Base-by-base conservation (phyloP, 2,329 filamentous ascomycete species). In the Lasiodiplodia gonubiensis region DNA sequence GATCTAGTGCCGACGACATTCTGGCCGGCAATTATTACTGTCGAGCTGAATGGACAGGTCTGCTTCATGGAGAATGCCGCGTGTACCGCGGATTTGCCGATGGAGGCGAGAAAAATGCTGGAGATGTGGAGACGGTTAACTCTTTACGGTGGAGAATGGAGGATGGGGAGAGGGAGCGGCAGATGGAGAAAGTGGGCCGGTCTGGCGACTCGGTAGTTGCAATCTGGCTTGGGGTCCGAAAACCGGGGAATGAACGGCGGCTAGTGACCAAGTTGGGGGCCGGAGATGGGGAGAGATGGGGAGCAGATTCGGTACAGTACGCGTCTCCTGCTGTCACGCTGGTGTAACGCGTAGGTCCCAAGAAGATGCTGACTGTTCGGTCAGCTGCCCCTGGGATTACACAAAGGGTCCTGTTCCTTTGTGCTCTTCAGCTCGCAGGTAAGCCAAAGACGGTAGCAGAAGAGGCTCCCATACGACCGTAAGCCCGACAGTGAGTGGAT, bases 261-360 rank as follows among this genome's bases (percentile, higher is more conserved):
- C 42, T 46, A 35, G 42, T 1, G 37, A 33, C 27, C n/a, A 27
- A 30, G 27, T 35, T 60, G 59, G 59, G 59, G 59, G 59, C 46
- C 46, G 59, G 59, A 25, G 59, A 63, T 63, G 59, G 39, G 46
- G 59, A 61, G 42, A 63, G 57, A 59, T 60, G 8, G 16, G 8
- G 55, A 21, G 53, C 18, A 21, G 35, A 12, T 8, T 39, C n/a
- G n/a, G 37, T 42, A 21, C 39, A 48, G 12, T 4, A 14, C 51
- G 14, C 8, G 23, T 54, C 25, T 16, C 10, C 27, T n/a, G 6
- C 55, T 23, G 39, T 60, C 55, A 60, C 55, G 23, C 46, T 14
- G 57, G 39, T 21, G 55, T 48, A 48, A 48, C 39, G 39, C 25
- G 54, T 27, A 27, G 7, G 33, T 37, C 1, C 27, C 27, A n/a